phyloP scores from a whole-genome alignment of 2,329 filamentous ascomycete genomes.

The Apiospora aurea region DNA sequence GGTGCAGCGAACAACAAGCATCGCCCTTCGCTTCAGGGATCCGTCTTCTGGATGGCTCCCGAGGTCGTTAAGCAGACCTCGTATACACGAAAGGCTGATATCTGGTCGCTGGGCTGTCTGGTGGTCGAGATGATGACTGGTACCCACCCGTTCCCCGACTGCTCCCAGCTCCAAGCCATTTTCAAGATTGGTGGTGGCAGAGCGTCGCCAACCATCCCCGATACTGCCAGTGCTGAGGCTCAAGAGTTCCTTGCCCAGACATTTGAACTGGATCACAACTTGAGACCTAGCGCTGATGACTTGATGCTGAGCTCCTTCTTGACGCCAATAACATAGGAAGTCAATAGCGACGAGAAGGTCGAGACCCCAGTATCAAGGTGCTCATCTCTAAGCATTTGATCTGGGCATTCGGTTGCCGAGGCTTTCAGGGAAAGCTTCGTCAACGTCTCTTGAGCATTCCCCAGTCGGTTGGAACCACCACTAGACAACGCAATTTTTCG shows the following conservation, averaged over 20 bases:
- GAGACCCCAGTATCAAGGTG: not conserved
- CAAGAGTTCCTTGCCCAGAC: constrained; percentile 84
- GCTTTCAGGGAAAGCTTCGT: not conserved
- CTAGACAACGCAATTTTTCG: not conserved
- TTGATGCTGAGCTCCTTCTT: constrained; percentile 85
- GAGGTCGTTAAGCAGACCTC: constrained; percentile 98
- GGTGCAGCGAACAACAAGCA: constrained; percentile 73
- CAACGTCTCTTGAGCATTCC: not conserved
- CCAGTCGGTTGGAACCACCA: not conserved
- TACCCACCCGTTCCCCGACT: constrained; percentile 94
- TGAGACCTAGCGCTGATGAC: constrained; percentile 90
- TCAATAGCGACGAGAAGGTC: constrained; percentile 8
- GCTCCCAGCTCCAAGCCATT: constrained; percentile 95
- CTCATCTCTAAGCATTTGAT: not conserved
- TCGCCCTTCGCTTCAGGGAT: constrained; percentile 86
- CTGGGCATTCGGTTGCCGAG: not conserved
- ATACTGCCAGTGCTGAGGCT: constrained; percentile 84
- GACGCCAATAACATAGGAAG: constrained; percentile 67
- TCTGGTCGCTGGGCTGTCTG: constrained; percentile 96
- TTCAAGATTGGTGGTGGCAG: constrained; percentile 96
- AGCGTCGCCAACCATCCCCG: constrained; percentile 87
- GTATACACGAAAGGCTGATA: constrained; percentile 97
- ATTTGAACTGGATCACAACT: constrained; percentile 95
- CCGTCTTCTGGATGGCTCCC: constrained; percentile 99
- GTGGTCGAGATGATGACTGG: constrained; percentile 99